Conservation (phyloP, 1,284 basidiomycete species). For the Athelia sp. region DNA sequence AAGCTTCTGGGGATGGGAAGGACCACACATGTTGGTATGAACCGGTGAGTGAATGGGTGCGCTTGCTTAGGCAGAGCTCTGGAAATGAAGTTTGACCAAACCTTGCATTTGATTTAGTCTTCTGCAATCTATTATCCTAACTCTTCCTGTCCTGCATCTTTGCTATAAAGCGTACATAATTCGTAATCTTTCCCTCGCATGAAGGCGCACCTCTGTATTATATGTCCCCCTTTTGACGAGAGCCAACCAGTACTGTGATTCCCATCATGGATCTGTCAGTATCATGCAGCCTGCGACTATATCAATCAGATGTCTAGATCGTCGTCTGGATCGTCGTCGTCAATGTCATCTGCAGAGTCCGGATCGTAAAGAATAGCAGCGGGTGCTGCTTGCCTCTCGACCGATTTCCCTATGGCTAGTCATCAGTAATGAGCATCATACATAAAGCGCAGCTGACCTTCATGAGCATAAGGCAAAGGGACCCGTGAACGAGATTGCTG, state of each 20-base stretch:
- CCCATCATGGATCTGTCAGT: too few species aligned
- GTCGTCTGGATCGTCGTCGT: slow-evolving; percentile 88
- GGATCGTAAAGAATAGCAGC: slow-evolving; percentile 65
- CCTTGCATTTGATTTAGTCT: too few species aligned
- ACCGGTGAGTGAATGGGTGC: background rate
- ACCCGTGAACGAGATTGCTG: slow-evolving; percentile 74
- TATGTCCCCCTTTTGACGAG: too few species aligned
- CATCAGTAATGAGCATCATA: slow-evolving; percentile 4
- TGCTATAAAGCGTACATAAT: too few species aligned
- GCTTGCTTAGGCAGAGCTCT: too few species aligned
- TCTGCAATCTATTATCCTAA: too few species aligned
- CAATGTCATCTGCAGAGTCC: slow-evolving; percentile 84
- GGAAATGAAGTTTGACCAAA: too few species aligned
- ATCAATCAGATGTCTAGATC: slow-evolving; percentile 69
- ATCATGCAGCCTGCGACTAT: background rate
- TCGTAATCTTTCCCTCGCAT: too few species aligned
- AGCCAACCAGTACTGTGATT: too few species aligned
- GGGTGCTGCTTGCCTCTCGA: slow-evolving; percentile 7
- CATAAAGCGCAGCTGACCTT: slow-evolving; percentile 42
- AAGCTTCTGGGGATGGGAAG: background rate
- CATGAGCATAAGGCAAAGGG: slow-evolving; percentile 82
- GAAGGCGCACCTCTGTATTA: too few species aligned
- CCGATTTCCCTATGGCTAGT: slow-evolving; percentile 10
- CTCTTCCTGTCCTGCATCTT: too few species aligned
- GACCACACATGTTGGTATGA: background rate